Base-by-base conservation (phyloP, 345 rosid genomes). In the Linum usitatissimum region DNA sequence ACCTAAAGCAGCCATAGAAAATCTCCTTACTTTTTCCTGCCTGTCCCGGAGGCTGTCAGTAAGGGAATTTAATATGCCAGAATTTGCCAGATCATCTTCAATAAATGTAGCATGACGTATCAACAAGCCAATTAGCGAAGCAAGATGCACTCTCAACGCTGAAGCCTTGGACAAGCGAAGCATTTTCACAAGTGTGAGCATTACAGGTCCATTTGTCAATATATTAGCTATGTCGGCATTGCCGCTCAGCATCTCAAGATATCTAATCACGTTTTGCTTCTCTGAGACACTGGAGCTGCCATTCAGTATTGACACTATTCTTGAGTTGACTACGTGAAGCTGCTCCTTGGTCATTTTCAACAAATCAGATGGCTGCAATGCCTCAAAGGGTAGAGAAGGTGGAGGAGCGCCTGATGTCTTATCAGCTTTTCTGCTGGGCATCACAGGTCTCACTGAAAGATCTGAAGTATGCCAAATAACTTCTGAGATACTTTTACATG, bases 1-100 rank as follows among this genome's bases (percentile, higher is more conserved):
- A 57, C 99, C 99, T 71, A 93, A 76, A 76, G 99, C 96, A 51
- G 96, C 99, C 99, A 93, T 87, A 18, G 87, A 87, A 69, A 93
- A 90, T 73, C 97, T 79, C 75, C 99, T 82, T 54, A 90, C 90
- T 74, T 90, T 93, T 72, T 93, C 99, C 74, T 90, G 97, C 75
- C 78, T 82, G 81, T 87, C 95, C 65, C 96, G 81, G 8, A 93
- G 92, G 75, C 94, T 94, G 78, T 83, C 90, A 34, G 90, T 82
- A 61, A 93, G 88, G 57, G 96, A 84, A 66, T 84, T 91, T 59
- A 93, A 62, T 70, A 93, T 87, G 65, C 97, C 99, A 53, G 97
- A 93, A 79, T 81, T 79, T 36, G 99, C 87, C 73, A 90, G 78
- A 58, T 93, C 97, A 66, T 84, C 97, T 53, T 81, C 86, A 30